Percentiles rank a stretch among this genome's conserved stretches.
phyloP scores from a whole-genome alignment of 108 stramenopile genomes.

The Skeletonema marinoi region DNA sequence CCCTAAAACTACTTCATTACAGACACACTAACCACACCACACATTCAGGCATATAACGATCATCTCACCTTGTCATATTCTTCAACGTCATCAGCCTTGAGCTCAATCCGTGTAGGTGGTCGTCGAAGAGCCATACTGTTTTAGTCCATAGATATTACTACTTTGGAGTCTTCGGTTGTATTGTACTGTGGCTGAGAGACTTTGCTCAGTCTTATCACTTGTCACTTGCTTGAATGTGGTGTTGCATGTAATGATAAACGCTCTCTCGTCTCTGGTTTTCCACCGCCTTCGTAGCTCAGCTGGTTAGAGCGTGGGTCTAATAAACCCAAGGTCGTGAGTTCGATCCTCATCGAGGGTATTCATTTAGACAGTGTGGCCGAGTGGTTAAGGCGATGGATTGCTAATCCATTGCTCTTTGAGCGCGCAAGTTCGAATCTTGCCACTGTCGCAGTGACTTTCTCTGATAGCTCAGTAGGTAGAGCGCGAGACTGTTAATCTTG shows the following conservation, averaged over 20 bases:
- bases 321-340: constrained; percentile 73
- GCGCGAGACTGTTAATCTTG: constrained; percentile 68
- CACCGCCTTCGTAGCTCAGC: no score
- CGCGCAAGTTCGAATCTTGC: constrained; percentile 78
- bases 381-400: constrained; percentile 94
- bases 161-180: no score
- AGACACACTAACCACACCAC: no score
- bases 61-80: constrained; percentile 82
- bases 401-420: constrained; percentile 90
- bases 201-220: no score
- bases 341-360: constrained; percentile 56
- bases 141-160: neutral
- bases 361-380: constrained; percentile 75
- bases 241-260: no score
- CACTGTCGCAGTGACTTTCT: constrained; percentile 40
- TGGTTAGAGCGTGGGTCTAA: constrained; percentile 65
- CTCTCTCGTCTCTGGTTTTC: no score
- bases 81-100: constrained; percentile 87
- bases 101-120: constrained; percentile 84
- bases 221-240: no score
- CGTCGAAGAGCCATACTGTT: constrained; percentile 73
- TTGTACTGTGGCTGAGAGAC: no score
- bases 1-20: no score
- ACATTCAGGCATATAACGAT: no score
- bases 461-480: constrained; percentile 63